A percentile compares a stretch with the other conserved stretches of the same genome.
Conservation (phyloP, 2,329 filamentous ascomycete species). For the Diaporthe destruens region DNA sequence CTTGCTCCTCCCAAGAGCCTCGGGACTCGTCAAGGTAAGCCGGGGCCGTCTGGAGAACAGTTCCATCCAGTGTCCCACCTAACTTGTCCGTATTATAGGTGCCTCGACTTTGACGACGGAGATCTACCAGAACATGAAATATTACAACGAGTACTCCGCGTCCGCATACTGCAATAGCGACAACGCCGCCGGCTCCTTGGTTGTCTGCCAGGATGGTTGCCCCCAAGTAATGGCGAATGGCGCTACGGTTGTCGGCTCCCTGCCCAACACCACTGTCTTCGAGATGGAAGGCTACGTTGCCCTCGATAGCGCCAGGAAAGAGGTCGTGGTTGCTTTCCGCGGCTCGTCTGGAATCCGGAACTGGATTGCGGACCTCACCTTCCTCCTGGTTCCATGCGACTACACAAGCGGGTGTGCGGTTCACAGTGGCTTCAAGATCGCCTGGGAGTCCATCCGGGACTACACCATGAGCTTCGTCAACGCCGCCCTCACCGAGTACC, state of each 20-base stretch:
- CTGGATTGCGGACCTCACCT: constrained; percentile 69
- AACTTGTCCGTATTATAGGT: constrained; percentile 34
- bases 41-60: background rate
- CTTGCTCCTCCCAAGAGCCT: background rate
- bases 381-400: constrained; percentile 53
- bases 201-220: constrained; percentile 62
- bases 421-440: constrained; percentile 70
- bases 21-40: constrained; percentile 36
- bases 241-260: constrained; percentile 58
- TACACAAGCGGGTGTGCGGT: constrained; percentile 61
- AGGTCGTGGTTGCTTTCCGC: constrained; percentile 72
- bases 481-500: constrained; percentile 59
- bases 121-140: constrained; percentile 57
- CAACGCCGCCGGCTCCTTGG: constrained; percentile 51
- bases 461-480: constrained; percentile 58
- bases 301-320: constrained; percentile 59
- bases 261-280: constrained; percentile 49
- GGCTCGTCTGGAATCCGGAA: constrained; percentile 71
- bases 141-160: constrained; percentile 65
- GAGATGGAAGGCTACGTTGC: constrained; percentile 64
- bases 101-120: constrained; percentile 47
- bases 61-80: constrained; percentile 23
- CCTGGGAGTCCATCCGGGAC: constrained; percentile 67
- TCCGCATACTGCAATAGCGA: constrained; percentile 68
- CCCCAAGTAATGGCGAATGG: constrained; percentile 57